phyloP scores from a whole-genome alignment of 495 filamentous ascomycete genomes.

The Podospora anserina region DNA sequence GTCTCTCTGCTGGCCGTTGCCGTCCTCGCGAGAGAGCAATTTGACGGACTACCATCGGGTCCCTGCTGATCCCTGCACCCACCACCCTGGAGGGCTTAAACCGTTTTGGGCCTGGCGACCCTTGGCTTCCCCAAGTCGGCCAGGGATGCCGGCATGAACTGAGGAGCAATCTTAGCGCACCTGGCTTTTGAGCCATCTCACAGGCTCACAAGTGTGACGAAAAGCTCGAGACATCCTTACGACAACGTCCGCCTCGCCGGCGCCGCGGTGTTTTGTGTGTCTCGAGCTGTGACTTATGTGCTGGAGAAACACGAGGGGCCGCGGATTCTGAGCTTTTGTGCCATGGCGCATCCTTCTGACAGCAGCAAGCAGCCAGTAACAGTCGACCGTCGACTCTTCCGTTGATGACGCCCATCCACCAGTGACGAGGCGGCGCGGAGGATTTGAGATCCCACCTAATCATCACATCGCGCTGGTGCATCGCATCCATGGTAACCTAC shows the following conservation, averaged over 20 bases:
- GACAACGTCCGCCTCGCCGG: not conserved
- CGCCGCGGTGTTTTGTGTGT: not conserved
- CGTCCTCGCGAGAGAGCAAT: constrained; percentile 33
- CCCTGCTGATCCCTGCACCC: constrained; percentile 33
- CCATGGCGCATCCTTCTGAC: constrained; percentile 5
- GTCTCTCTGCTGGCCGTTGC: constrained; percentile 23
- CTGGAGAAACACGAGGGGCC: not conserved
- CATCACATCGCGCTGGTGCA: constrained; percentile 20
- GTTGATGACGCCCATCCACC: not conserved
- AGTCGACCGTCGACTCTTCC: not conserved
- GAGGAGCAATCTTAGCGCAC: constrained; percentile 6
- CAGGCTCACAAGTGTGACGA: not conserved
- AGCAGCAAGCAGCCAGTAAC: not conserved
- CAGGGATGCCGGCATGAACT: constrained; percentile 23
- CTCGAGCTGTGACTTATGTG: not conserved
- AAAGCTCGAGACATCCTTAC: not conserved
- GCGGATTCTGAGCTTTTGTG: not conserved
- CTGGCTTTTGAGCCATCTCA: not conserved
- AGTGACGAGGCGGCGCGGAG: constrained; percentile 12
- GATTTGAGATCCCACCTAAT: constrained; percentile 8
- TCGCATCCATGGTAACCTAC: constrained; percentile 19
- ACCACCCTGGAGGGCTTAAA: constrained; percentile 22
- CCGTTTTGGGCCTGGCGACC: constrained; percentile 25
- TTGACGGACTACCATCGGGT: constrained; percentile 34
- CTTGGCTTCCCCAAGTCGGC: constrained; percentile 15